Percentiles rank a stretch among this genome's conserved stretches.
These are phyloP conservation scores for Ananas comosus DNA, from an alignment of 176 grass and related monocot genomes.

Conservation along the genomic window DNA sequence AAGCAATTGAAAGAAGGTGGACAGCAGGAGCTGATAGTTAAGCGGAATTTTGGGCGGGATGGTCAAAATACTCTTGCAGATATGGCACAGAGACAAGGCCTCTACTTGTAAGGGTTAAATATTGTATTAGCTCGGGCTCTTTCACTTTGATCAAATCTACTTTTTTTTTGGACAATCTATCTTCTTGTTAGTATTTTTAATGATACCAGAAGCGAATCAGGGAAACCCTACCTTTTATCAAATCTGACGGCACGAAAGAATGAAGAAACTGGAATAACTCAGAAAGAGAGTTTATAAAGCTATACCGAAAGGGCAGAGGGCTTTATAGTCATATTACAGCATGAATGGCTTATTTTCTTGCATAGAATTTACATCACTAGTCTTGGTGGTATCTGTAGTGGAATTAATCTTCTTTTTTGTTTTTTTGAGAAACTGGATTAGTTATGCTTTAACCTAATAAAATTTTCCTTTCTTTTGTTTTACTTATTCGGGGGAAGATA, in stretches of 20 bases:
- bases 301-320: too few relatives aligned
- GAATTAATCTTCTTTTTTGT: neutral
- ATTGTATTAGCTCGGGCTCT: constrained; percentile 1
- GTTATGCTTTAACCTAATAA: constrained; percentile 2
- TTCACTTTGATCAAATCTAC: constrained; percentile 9
- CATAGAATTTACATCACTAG: neutral
- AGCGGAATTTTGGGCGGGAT: constrained; percentile 80
- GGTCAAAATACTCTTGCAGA: constrained; percentile 66
- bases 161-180: neutral
- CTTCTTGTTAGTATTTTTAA: neutral
- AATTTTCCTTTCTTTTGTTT: constrained; percentile 19
- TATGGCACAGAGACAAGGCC: constrained; percentile 69
- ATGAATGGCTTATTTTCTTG: neutral
- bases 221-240: too few relatives aligned
- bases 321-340: neutral
- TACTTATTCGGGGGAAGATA: constrained; percentile 51
- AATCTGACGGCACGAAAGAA: too few relatives aligned
- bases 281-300: too few relatives aligned
- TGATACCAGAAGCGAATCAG: too few relatives aligned
- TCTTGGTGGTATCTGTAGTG: neutral
- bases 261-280: too few relatives aligned
- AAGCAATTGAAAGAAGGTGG: constrained; percentile 68
- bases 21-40: constrained; percentile 77
- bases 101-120: constrained; percentile 72
- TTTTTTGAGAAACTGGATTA: constrained; percentile 19